phyloP scores from a whole-genome alignment of 768 basidiomycete genomes.

The Panaeolus papilionaceus region DNA sequence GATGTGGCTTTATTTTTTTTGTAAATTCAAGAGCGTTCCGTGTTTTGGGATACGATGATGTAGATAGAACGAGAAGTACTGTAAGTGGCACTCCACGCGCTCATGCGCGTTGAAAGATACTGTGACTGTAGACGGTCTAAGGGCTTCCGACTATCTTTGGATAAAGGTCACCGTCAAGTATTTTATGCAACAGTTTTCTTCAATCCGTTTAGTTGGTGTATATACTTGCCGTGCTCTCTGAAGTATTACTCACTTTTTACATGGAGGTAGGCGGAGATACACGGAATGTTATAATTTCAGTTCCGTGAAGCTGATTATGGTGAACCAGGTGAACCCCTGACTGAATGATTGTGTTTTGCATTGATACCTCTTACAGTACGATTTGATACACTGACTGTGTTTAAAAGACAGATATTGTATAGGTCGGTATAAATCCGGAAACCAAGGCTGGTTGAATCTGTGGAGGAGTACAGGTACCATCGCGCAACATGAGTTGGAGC shows the following conservation, averaged over 20 bases:
- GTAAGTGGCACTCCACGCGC: not conserved
- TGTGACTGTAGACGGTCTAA: no score
- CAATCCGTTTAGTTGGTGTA: not conserved
- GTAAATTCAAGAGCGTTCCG: not conserved
- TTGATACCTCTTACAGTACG: not conserved
- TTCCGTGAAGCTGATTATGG: not conserved
- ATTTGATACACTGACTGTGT: not conserved
- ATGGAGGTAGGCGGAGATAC: conserved; percentile 6
- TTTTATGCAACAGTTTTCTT: not conserved
- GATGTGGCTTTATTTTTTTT: not conserved
- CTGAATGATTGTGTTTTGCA: not conserved
- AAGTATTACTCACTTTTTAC: not conserved
- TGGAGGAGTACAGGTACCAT: not conserved
- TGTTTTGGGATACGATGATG: not conserved
- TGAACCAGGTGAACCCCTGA: not conserved
- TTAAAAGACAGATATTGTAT: not conserved
- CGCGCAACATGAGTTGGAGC: no score
- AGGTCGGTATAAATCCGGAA: not conserved
- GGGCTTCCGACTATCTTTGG: not conserved
- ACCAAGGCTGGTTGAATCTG: not conserved
- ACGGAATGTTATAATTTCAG: not conserved
- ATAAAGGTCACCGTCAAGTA: not conserved
- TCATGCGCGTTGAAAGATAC: not conserved
- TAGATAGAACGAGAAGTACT: not conserved
- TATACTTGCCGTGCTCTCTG: no score